phyloP scores from a whole-genome alignment of 139 green algal species.

The Desmodesmus armatus region DNA sequence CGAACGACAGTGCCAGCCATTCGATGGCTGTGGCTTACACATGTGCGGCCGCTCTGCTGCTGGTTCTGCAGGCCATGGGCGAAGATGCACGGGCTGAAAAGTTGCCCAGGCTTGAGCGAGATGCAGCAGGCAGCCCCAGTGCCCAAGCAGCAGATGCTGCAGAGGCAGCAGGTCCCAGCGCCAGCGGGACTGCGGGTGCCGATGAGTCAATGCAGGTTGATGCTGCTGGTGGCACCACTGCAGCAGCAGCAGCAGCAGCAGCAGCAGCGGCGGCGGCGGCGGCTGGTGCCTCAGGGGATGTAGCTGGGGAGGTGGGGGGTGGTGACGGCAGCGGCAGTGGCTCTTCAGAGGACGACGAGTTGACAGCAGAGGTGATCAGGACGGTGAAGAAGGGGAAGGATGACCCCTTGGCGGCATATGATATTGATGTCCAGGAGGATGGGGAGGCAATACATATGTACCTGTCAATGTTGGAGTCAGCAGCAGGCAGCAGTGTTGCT shows the following conservation, averaged over 20 bases:
- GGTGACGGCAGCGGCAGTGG: not conserved
- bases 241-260: constrained; percentile 7
- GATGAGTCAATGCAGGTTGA: too few species aligned
- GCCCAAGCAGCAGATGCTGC: not conserved
- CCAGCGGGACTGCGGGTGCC: too few species aligned
- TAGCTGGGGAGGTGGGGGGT: not conserved
- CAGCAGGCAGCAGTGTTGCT: not conserved
- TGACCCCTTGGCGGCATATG: constrained; percentile 69
- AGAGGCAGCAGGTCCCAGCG: not conserved
- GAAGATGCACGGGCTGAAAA: constrained; percentile 1
- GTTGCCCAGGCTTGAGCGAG: too few species aligned
- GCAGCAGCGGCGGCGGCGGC: constrained; percentile 4
- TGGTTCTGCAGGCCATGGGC: not conserved
- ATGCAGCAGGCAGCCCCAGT: too few species aligned
- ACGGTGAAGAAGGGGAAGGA: constrained; percentile 35
- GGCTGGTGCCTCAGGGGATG: not conserved
- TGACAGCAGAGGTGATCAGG: constrained; percentile 54
- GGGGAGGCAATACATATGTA: constrained; percentile 64
- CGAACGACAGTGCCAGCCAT: too few species aligned
- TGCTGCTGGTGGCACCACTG: not conserved
- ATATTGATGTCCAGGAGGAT: constrained; percentile 74
- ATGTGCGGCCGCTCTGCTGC: not conserved
- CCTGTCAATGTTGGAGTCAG: constrained; percentile 23
- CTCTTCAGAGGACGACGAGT: constrained; percentile 44
- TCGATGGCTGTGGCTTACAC: not conserved